phyloP scores from a whole-genome alignment of 129 eudicot species.

The Helianthus tuberosus region DNA sequence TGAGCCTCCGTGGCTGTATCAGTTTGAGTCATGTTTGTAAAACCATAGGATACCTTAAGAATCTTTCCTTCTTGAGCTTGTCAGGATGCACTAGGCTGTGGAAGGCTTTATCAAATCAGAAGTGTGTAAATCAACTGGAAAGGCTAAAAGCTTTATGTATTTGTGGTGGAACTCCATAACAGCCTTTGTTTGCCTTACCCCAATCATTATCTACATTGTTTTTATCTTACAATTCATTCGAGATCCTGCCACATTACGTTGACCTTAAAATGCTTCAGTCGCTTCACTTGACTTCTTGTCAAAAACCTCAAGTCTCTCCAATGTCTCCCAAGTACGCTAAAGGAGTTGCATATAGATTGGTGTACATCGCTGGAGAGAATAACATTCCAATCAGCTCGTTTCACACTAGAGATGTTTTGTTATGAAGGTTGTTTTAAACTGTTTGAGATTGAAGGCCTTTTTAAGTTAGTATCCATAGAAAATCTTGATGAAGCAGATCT shows the following conservation, averaged over 20 bases:
- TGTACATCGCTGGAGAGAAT: too few relatives aligned
- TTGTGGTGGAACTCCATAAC: not conserved
- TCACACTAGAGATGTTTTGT: too few relatives aligned
- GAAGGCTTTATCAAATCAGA: not conserved
- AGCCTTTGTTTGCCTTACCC: not conserved
- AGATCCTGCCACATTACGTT: conserved; percentile 11
- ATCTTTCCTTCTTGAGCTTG: conserved; percentile 18
- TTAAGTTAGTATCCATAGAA: too few relatives aligned
- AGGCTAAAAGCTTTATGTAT: not conserved
- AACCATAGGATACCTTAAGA: conserved; percentile 23
- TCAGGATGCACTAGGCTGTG: not conserved
- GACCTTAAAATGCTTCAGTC: conserved; percentile 10
- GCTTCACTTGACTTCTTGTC: too few relatives aligned
- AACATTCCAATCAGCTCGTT: too few relatives aligned
- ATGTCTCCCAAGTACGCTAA: too few relatives aligned
- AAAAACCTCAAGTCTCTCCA: too few relatives aligned
- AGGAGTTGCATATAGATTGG: too few relatives aligned
- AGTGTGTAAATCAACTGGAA: too few relatives aligned
- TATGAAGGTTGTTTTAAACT: too few relatives aligned
- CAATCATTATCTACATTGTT: conserved; percentile 14
- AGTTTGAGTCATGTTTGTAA: conserved; percentile 28
- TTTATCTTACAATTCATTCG: not conserved
- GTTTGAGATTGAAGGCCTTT: too few relatives aligned
- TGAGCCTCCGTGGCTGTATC: conserved; percentile 10
- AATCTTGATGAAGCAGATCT: too few relatives aligned